phyloP scores from a whole-genome alignment of 2,329 filamentous ascomycete species.

The Sporothrix inflata region DNA sequence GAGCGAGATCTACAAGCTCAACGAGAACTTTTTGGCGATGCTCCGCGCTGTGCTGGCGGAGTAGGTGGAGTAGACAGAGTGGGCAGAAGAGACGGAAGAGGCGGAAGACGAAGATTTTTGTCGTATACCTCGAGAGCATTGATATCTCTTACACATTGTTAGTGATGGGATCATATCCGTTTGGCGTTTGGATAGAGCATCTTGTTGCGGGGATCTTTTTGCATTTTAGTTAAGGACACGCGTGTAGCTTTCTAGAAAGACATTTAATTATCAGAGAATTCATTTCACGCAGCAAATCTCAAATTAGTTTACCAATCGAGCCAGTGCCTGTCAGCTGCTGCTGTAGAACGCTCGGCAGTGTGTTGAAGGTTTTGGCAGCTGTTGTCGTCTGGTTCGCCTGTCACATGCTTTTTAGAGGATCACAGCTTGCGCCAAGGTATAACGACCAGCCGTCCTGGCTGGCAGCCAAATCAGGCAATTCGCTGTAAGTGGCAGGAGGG shows the following conservation, averaged over 20 bases:
- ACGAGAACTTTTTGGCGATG: constrained; percentile 80
- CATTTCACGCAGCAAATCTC: neutral
- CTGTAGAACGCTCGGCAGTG: neutral
- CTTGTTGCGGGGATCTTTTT: neutral
- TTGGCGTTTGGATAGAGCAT: constrained; percentile 16
- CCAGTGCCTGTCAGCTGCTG: constrained; percentile 3
- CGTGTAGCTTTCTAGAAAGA: neutral
- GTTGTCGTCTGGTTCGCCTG: neutral
- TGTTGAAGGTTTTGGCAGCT: neutral
- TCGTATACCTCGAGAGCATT: neutral
- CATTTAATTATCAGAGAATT: neutral
- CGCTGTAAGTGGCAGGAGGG: constrained; percentile 16
- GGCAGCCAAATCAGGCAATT: neutral
- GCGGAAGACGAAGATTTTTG: neutral
- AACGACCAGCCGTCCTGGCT: neutral
- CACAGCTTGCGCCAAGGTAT: constrained; percentile 5
- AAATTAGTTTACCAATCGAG: neutral
- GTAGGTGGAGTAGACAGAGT: constrained; percentile 45
- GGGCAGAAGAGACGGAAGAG: neutral
- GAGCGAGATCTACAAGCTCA: constrained; percentile 77
- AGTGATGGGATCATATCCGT: neutral
- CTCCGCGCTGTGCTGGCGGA: constrained; percentile 78
- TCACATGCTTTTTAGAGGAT: constrained; percentile 26
- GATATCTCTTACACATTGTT: neutral
- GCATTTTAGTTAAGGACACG: neutral